Evolutionary conservation across 306 rosid species (phyloP).

Genomic region (Cucurbita maxima): DNA sequence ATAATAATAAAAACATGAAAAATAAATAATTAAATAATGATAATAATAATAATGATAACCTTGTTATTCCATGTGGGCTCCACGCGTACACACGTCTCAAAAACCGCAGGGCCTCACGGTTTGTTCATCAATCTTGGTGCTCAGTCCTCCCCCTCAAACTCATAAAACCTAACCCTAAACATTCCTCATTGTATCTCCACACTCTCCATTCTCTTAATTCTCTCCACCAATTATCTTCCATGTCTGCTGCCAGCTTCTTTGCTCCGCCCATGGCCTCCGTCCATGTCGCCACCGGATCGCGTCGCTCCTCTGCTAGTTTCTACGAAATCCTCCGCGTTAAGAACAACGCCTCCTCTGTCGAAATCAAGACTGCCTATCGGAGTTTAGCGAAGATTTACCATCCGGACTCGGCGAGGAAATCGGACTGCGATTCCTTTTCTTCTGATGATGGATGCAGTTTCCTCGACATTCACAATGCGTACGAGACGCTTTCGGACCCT

Average conservation of each 20-base stretch:
- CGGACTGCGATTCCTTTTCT: constrained; percentile 9
- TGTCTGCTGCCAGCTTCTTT: constrained; percentile 12
- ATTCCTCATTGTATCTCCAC: not conserved
- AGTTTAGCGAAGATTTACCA: constrained; percentile 40
- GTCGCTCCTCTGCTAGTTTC: constrained; percentile 6
- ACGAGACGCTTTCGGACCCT: constrained; percentile 75
- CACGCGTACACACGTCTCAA: not conserved
- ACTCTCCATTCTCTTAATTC: not conserved
- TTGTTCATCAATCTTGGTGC: not conserved
- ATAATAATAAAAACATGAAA: not conserved
- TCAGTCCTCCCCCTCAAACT: not conserved
- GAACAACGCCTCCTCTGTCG: constrained; percentile 23
- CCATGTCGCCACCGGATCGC: not conserved
- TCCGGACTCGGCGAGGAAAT: constrained; percentile 35
- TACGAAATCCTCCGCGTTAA: constrained; percentile 32
- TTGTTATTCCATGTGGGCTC: not conserved
- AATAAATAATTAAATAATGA: not conserved
- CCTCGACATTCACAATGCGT: constrained; percentile 65
- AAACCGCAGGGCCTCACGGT: not conserved
- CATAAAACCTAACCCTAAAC: not conserved
- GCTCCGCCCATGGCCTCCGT: not conserved
- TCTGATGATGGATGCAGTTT: constrained; percentile 29
- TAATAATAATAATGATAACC: not conserved
- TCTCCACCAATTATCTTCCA: not conserved
- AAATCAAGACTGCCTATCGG: constrained; percentile 42